These are phyloP conservation scores for Auricularia heimuer DNA, from an alignment of 768 basidiomycete species.

Conservation along the genomic window DNA sequence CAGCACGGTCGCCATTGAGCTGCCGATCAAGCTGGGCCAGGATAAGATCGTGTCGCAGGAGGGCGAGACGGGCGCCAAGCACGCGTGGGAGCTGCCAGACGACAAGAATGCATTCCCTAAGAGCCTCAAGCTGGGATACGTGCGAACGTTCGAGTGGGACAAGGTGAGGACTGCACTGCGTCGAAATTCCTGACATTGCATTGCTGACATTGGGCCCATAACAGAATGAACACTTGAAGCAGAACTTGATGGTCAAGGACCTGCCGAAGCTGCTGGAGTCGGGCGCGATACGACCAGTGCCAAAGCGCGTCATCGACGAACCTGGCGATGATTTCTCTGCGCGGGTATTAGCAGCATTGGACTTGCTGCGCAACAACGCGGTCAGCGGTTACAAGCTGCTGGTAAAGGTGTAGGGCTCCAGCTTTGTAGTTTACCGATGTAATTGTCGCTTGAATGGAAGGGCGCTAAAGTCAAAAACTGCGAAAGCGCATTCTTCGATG, in stretches of 20 bases:
- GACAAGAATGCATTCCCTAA: slow-evolving; percentile 30
- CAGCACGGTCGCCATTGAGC: slow-evolving; percentile 34
- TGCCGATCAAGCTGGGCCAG: slow-evolving; percentile 39
- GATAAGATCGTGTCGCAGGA: slow-evolving; percentile 21
- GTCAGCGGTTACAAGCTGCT: slow-evolving; percentile 43
- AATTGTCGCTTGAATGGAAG: too few species aligned
- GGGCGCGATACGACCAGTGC: slow-evolving; percentile 33
- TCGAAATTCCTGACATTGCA: too few species aligned
- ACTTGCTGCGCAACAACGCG: slow-evolving; percentile 37
- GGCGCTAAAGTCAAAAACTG: too few species aligned
- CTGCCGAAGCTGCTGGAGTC: slow-evolving; percentile 31
- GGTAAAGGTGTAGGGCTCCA: slow-evolving; percentile 23
- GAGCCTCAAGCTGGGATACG: slow-evolving; percentile 26
- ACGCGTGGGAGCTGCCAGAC: slow-evolving; percentile 21
- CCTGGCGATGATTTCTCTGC: slow-evolving; percentile 28
- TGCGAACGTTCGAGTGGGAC: slow-evolving; percentile 27
- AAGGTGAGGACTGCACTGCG: too few species aligned
- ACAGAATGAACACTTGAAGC: slow-evolving; percentile 32
- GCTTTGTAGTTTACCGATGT: too few species aligned
- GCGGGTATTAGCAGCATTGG: slow-evolving; percentile 31
- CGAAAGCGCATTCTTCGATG: too few species aligned
- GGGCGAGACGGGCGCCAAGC: slow-evolving; percentile 17
- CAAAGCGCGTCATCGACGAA: slow-evolving; percentile 31
- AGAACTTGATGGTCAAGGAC: slow-evolving; percentile 36
- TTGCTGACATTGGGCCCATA: too few species aligned